Base-by-base conservation (phyloP, 148 eudicot genomes). In the Rheum nobile region DNA sequence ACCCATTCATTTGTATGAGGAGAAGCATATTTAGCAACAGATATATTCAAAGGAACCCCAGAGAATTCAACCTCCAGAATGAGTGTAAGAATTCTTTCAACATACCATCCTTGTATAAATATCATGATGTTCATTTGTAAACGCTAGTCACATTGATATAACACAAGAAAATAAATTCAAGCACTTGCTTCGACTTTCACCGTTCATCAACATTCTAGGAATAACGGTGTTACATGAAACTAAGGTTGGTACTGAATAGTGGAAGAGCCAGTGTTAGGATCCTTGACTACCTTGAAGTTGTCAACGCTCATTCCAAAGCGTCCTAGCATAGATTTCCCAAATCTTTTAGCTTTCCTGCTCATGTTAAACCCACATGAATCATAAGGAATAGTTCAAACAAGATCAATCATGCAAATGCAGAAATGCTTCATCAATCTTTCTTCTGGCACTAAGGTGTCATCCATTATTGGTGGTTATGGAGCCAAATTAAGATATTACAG, bases 291-390 rank as follows among this genome's bases (percentile, higher is more conserved):
- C 87, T 95, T 92, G 76, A 95, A 95, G 81, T 95, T 95, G 88
- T 95, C 97, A 0, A 86, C 77, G 59, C 99, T 95, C 99, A 92
- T 92, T 59, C 99, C 99, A 81, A 95, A 92, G 41, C 91, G 88
- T 50, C 99, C 99, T 72, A 95, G 81, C 77, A 95, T 43, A 19
- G 83, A 81, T 95, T 92, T 13, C 97, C 99, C 90, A 91, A 76
- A 19, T 90, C 99, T 73, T 92, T 95, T 55, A 92, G 73, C 80
- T 95, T 95, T 39, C 90, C 99, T 95, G 96, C 71, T 68, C 77
- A 75, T 3, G 11, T 3, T 5, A 41, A 4, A 41, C 8, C n/a
- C n/a, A 41, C 2, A 41, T 41, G 43, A 41, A 41, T 41, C 43
- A 9, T n/a, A n/a, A n/a, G n/a, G n/a, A n/a, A n/a, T n/a, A n/a